Evolutionary conservation across 2,329 filamentous ascomycete genomes (phyloP), one percentile per base, ranked within the genome.

Genomic region (Stachybotrys elegans): DNA sequence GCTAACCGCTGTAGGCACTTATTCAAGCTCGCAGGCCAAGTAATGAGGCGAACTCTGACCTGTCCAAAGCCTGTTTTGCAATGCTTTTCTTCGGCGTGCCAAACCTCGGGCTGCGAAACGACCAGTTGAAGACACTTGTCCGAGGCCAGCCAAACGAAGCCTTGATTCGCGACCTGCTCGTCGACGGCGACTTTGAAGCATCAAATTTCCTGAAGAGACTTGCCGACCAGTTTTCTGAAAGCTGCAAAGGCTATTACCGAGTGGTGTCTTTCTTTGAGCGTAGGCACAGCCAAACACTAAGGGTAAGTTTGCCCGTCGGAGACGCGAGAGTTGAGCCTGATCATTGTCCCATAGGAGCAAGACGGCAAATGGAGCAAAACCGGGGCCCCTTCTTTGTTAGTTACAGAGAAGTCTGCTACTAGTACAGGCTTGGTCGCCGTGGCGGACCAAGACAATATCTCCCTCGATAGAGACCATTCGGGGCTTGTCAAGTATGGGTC

Each of bases 221-320:
- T 49, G 42, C 36, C 46, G 46, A 7, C 40, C 45, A 11, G 14
- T 49, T 4, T 41, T 47, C 12, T 36, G 13, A 7, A 43, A 25
- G 6, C 38, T 31, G 31, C 42, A 48, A 49, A 31, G 47, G 47
- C 5, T 38, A 48, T 6, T 46, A 45, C 11, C 46, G 54, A 43
- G 39, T 57, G 13, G 22, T 53, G 31, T 57, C 50, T 40, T 58
- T 56, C 42, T 57, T 51, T 40, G 52, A 57, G 46, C 56, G 53
- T 2, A 16, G 42, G 7, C 16, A 46, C 21, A 58, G 53, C 19
- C 55, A 48, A 20, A 58, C 51, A 29, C 51, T 51, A 51, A 35
- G 48, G 41, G 52, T 49, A 47, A 37, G 34, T 40, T 5, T 25
- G n/a, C n/a, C n/a, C n/a, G n/a, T 25, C 21, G n/a, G 7, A 22